A percentile compares a stretch with the other conserved stretches of the same genome.
phyloP scores from a whole-genome alignment of 805 yeast genomes.

The Debaryomyces prosopidis region DNA sequence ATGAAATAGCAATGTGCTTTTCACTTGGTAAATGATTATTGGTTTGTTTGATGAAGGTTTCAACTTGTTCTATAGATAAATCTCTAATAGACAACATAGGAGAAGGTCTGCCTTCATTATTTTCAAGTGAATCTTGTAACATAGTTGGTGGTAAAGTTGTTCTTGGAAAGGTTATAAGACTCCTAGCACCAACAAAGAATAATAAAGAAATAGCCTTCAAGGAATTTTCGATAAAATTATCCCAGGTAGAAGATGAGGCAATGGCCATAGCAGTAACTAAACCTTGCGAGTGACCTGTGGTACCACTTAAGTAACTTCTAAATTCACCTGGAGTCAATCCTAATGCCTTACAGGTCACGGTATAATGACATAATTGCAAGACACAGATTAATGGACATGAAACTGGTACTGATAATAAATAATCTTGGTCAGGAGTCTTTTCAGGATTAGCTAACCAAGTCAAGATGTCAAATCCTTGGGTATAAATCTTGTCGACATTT shows the following conservation, averaged over 20 bases:
- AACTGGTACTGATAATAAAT: slow-evolving; percentile 86
- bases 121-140: slow-evolving; percentile 86
- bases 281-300: slow-evolving; percentile 91
- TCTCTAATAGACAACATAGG: slow-evolving; percentile 97
- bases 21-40: slow-evolving; percentile 91
- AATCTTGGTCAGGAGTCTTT: slow-evolving; percentile 85
- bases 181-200: slow-evolving; percentile 92
- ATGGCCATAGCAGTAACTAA: slow-evolving; percentile 90
- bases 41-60: slow-evolving; percentile 76
- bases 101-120: slow-evolving; percentile 94
- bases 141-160: slow-evolving; percentile 93
- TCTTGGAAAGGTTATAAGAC: slow-evolving; percentile 86
- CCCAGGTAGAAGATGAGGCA: slow-evolving; percentile 82
- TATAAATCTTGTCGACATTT: slow-evolving; percentile 82
- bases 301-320: slow-evolving; percentile 64
- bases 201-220: slow-evolving; percentile 79
- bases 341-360: slow-evolving; percentile 79
- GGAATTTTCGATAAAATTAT: slow-evolving; percentile 68
- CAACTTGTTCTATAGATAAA: slow-evolving; percentile 76
- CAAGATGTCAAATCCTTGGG: slow-evolving; percentile 89
- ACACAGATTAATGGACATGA: slow-evolving; percentile 97
- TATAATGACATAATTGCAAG: slow-evolving; percentile 91
- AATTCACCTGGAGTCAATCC: slow-evolving; percentile 91
- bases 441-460: slow-evolving; percentile 86
- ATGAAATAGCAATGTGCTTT: slow-evolving; percentile 86